A percentile compares a stretch with the other conserved stretches of the same genome.
Conservation (phyloP, 306 rosid genomes). For the Begonia loranthoides region DNA sequence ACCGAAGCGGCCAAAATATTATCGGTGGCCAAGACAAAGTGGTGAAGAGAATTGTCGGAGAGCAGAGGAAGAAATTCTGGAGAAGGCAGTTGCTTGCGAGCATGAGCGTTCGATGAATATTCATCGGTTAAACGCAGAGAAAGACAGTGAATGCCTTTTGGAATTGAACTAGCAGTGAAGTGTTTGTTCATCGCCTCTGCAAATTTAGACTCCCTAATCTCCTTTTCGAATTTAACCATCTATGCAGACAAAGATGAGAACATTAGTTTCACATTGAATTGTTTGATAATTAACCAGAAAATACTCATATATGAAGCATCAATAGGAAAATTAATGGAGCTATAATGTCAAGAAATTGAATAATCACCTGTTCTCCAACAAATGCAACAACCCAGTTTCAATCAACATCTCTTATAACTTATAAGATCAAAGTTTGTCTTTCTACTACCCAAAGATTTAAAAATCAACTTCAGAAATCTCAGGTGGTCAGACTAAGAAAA, state of each 20-base stretch:
- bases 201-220: conserved; percentile 73
- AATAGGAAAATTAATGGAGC: too few species aligned
- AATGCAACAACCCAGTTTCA: too few species aligned
- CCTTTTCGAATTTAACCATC: conserved; percentile 92
- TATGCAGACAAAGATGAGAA: conserved; percentile 12
- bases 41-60: conserved; percentile 71
- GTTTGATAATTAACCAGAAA: too few species aligned
- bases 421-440: too few species aligned
- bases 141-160: conserved; percentile 88
- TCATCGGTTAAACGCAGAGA: conserved; percentile 96
- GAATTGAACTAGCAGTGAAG: conserved; percentile 89
- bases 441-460: too few species aligned
- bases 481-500: too few species aligned
- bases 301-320: too few species aligned
- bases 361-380: too few species aligned
- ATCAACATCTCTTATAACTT: too few species aligned
- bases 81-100: conserved; percentile 87
- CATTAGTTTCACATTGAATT: too few species aligned
- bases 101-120: conserved; percentile 92
- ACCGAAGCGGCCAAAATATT: conserved; percentile 96
- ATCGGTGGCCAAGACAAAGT: conserved; percentile 79
- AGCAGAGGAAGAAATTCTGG: conserved; percentile 78
- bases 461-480: too few species aligned
- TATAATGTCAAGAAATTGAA: too few species aligned
- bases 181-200: conserved; percentile 88